These are phyloP conservation scores for Dactylella cylindrospora DNA, from an alignment of 2,329 filamentous ascomycete genomes.

Conservation along the genomic window DNA sequence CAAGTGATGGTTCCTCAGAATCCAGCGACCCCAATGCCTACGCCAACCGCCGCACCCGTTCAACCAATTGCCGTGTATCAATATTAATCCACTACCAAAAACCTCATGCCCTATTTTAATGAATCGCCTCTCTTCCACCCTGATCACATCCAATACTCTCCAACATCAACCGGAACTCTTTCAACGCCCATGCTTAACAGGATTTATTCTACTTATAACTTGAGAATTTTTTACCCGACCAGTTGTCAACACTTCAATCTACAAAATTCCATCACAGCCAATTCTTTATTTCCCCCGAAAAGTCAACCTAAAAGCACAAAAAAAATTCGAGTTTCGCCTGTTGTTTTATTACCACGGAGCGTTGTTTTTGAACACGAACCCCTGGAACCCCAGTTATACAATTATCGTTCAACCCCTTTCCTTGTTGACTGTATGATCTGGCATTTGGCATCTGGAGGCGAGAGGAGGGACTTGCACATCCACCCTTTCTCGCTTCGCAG, in stretches of 20 bases:
- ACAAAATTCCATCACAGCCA: too few relatives aligned
- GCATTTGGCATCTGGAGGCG: slow-evolving; percentile 7
- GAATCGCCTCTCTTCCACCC: too few relatives aligned
- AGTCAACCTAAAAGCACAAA: slow-evolving; percentile 40
- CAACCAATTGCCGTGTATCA: slow-evolving; percentile 22
- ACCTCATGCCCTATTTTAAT: slow-evolving; percentile 5
- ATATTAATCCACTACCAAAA: slow-evolving; percentile 6
- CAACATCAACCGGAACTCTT: too few relatives aligned
- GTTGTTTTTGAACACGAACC: slow-evolving; percentile 31
- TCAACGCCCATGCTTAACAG: too few relatives aligned
- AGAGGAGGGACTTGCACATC: neutral
- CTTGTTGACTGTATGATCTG: slow-evolving; percentile 33
- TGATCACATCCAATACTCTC: too few relatives aligned
- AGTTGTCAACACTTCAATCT: too few relatives aligned
- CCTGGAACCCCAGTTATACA: slow-evolving; percentile 15
- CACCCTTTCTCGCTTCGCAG: neutral
- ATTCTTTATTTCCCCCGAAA: slow-evolving; percentile 10
- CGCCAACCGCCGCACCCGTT: slow-evolving; percentile 43
- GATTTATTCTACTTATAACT: too few relatives aligned
- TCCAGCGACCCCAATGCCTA: slow-evolving; percentile 46
- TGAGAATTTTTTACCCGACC: too few relatives aligned
- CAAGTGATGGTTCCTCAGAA: slow-evolving; percentile 45
- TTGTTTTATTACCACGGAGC: slow-evolving; percentile 38
- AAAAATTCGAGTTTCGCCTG: slow-evolving; percentile 40
- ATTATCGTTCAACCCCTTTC: slow-evolving; percentile 25